Percentiles rank a stretch among this genome's conserved stretches.
Evolutionary conservation across 306 rosid species (phyloP).

Genomic region (Arachis stenosperma): DNA sequence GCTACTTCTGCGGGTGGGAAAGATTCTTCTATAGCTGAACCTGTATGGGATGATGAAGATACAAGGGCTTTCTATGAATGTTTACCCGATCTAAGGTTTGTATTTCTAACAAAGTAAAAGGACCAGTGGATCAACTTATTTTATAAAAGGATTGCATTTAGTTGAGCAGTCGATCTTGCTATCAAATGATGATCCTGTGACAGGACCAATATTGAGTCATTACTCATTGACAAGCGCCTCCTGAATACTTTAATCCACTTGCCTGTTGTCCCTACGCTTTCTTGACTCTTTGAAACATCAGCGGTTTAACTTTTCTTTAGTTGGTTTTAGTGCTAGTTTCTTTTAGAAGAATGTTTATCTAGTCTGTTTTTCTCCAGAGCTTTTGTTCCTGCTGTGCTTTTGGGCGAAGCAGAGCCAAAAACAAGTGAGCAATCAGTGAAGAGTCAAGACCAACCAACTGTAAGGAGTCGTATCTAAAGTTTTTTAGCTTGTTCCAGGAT

Average conservation of each 20-base stretch:
- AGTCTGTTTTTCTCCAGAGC: conserved; percentile 62
- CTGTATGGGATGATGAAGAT: conserved; percentile 99
- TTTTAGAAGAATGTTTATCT: conserved; percentile 27
- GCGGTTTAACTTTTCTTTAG: conserved; percentile 24
- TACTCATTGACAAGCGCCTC: not conserved
- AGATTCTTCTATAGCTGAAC: conserved; percentile 81
- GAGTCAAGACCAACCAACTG: conserved; percentile 76
- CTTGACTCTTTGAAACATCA: conserved; percentile 6
- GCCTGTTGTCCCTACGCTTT: conserved; percentile 1
- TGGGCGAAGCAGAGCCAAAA: conserved; percentile 93
- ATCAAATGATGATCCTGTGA: not conserved
- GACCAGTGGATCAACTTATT: not conserved
- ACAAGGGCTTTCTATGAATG: conserved; percentile 91
- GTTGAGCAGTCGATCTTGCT: not conserved
- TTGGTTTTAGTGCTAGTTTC: conserved; percentile 9
- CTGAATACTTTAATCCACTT: conserved; percentile 1
- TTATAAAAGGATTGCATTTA: not conserved
- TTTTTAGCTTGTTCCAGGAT: conserved; percentile 18
- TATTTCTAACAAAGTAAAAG: conserved; percentile 26
- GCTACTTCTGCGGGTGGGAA: conserved; percentile 79
- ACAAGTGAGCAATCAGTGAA: conserved; percentile 76
- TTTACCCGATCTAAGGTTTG: conserved; percentile 98
- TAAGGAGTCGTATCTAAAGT: conserved; percentile 51
- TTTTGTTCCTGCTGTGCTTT: conserved; percentile 96
- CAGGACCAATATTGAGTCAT: not conserved